A percentile compares a stretch with the other conserved stretches of the same genome.
phyloP scores from a whole-genome alignment of 163 green algal genomes.

The Volvox carteri region DNA sequence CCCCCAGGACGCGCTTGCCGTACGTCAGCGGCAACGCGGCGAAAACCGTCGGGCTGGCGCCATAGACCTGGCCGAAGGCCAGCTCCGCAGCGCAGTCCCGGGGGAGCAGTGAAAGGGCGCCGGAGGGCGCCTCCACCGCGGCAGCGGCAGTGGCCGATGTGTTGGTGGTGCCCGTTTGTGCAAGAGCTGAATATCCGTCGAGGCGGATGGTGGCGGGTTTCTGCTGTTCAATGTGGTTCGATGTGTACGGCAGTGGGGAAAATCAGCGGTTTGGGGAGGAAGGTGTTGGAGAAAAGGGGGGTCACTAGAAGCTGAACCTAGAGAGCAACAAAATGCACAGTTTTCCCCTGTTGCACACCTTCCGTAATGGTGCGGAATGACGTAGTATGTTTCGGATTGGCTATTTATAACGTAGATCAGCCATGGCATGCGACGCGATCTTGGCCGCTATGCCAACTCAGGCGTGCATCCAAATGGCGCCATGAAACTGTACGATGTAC shows the following conservation, averaged over 20 bases:
- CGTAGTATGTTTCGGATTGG: background rate
- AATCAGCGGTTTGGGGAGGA: background rate
- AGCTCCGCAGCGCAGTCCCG: background rate
- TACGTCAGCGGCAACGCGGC: constrained; percentile 5
- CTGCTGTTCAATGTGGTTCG: background rate
- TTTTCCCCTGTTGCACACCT: background rate
- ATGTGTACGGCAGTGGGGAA: background rate
- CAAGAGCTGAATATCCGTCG: background rate
- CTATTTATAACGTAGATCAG: background rate
- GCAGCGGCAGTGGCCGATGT: background rate
- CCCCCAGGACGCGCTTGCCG: background rate
- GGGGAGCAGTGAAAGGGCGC: background rate
- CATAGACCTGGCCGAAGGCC: background rate
- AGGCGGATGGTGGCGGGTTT: background rate
- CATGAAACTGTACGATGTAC: no score
- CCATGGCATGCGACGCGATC: background rate
- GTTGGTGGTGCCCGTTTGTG: background rate
- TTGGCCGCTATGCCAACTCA: no score
- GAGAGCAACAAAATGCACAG: background rate
- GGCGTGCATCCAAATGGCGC: no score
- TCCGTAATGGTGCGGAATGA: background rate
- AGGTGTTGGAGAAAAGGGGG: no score
- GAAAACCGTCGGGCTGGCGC: background rate
- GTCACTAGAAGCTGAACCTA: no score
- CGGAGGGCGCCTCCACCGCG: no score